Evolutionary conservation across 345 rosid genomes (phyloP), one percentile per base, ranked within the genome.

Genomic region (Moricandia moricandioides): DNA sequence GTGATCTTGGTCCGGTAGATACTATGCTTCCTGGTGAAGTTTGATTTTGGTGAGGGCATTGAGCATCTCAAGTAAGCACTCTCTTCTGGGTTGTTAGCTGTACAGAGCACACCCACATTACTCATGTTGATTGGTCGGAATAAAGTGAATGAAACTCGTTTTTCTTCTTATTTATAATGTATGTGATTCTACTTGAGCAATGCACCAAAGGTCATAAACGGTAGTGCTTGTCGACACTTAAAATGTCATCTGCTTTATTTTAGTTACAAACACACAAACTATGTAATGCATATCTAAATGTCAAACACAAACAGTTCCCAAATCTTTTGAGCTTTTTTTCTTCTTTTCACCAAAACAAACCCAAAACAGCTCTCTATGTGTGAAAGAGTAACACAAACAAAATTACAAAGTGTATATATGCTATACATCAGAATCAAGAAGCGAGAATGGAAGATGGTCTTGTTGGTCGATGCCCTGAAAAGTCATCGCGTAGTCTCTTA

Each of bases 1-100:
- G 99, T 80, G 97, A 95, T 84, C 88, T 95, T 68, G 82, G 82
- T 31, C 96, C 94, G 0, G 97, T 87, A 81, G 99, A 95, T 81
- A 92, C 99, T 6, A 95, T 92, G 99, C 99, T 95, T 83, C 99
- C 99, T 1, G 99, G 99, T 45, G 99, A 95, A 79, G 90, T 95
- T 92, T 95, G 83, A 84, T 37, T 73, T 69, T 74, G 52, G 75
- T 24, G 14, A 78, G 65, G 29, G 24, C 57, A 49, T 45, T 47
- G 77, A 72, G 24, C 65, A 45, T 62, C 69, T 37, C 73, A 78
- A 65, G 78, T 78, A 67, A 72, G 77, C 68, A 67, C 35, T 65
- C 18, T 57, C 67, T 77, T 71, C 31, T 31, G 76, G 71, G 71
- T 57, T 26, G 67, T 71, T 64, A 65, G 76, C 80, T 57, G 76